Conservation (phyloP, 257 asterid species). For the Craterostigma plantagineum region DNA sequence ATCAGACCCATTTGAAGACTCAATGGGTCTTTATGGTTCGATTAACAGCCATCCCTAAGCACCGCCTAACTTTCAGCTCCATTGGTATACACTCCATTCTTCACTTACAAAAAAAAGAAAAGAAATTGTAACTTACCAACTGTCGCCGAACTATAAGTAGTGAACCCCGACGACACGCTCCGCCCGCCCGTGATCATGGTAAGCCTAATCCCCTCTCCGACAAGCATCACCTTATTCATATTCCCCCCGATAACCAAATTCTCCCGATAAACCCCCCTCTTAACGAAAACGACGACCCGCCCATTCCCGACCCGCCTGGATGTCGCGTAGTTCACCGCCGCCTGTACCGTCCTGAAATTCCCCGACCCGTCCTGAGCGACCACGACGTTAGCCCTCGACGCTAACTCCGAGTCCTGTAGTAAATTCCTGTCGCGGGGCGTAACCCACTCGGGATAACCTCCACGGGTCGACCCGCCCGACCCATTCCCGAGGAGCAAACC, state of each 20-base stretch:
- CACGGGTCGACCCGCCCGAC: slow-evolving; percentile 6
- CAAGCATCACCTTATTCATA: slow-evolving; percentile 58
- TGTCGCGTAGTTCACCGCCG: slow-evolving; percentile 48
- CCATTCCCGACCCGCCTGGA: slow-evolving; percentile 37
- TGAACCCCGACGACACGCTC: slow-evolving; percentile 52
- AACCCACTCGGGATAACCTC: slow-evolving; percentile 54
- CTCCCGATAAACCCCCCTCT: slow-evolving; percentile 58
- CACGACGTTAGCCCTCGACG: slow-evolving; percentile 27
- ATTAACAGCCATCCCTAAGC: no score
- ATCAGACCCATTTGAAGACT: no score
- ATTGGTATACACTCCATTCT: no score
- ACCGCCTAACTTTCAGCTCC: no score
- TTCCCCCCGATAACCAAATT: slow-evolving; percentile 35
- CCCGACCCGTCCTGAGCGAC: slow-evolving; percentile 68
- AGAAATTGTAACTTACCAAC: slow-evolving; percentile 47
- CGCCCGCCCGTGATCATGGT: slow-evolving; percentile 73
- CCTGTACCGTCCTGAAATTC: slow-evolving; percentile 44
- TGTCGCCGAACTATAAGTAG: slow-evolving; percentile 79
- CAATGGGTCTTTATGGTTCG: no score
- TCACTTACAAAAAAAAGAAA: no score
- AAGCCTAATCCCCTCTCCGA: slow-evolving; percentile 58
- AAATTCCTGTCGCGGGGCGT: slow-evolving; percentile 24
- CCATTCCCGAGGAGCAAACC: slow-evolving; percentile 22
- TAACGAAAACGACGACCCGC: slow-evolving; percentile 53
- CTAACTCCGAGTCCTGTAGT: slow-evolving; percentile 24